Conservation (phyloP, 495 filamentous ascomycete species). For the Parmelia sp. region DNA sequence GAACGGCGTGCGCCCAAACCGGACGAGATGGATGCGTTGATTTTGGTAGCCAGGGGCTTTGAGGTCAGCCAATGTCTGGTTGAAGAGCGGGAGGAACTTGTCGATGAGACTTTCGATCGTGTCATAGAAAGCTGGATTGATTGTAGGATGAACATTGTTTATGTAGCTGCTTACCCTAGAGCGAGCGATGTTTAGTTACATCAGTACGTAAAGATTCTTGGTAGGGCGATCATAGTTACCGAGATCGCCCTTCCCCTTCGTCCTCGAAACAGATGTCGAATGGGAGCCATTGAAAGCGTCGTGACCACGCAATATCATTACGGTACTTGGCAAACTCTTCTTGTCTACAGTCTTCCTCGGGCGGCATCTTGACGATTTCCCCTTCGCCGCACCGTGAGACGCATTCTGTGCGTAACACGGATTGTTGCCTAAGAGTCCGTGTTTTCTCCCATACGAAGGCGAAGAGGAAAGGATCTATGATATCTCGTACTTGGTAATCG, state of each 20-base stretch:
- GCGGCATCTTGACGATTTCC: constrained; percentile 23
- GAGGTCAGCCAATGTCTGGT: constrained; percentile 37
- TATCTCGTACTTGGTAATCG: constrained; percentile 23
- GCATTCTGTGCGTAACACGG: no score
- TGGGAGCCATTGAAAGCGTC: constrained; percentile 35
- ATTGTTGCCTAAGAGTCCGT: no score
- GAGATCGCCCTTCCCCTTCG: no score
- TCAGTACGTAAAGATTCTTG: no score
- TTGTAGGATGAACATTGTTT: no score
- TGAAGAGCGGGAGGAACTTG: constrained; percentile 37
- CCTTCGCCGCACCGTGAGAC: no score
- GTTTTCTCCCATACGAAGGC: constrained; percentile 41
- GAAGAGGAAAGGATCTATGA: constrained; percentile 42
- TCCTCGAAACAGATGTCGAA: no score
- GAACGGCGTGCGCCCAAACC: constrained; percentile 25
- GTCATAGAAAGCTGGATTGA: constrained; percentile 26
- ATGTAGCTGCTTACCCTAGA: no score
- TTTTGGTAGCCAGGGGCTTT: constrained; percentile 30
- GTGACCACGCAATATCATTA: constrained; percentile 41
- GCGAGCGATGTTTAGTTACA: constrained; percentile 26
- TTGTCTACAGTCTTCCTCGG: constrained; percentile 21
- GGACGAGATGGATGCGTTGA: constrained; percentile 23
- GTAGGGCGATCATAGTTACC: no score
- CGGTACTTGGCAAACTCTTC: constrained; percentile 31
- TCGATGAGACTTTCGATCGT: constrained; percentile 41